Evolutionary conservation across 305 asterid species (phyloP).

Genomic region (Fraxinus xanthoxyloides): DNA sequence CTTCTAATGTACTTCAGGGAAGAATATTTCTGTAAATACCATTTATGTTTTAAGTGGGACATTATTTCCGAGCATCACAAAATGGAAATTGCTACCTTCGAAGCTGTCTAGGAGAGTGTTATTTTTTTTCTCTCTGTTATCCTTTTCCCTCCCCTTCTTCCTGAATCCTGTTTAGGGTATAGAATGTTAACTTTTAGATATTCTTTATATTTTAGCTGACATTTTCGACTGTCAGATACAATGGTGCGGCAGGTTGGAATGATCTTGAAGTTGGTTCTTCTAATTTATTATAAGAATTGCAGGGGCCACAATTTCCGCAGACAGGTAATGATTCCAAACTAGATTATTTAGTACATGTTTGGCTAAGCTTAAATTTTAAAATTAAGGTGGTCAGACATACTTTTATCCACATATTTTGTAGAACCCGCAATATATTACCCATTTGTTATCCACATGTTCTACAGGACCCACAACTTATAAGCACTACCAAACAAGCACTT

Average conservation of each 20-base stretch:
- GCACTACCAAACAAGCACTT: neutral
- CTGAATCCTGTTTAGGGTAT: neutral
- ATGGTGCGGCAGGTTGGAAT: slow-evolving; percentile 82
- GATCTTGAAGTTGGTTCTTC: slow-evolving; percentile 78
- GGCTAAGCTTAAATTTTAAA: neutral
- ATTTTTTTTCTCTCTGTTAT: neutral
- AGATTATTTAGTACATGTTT: neutral
- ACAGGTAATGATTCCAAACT: slow-evolving; percentile 53
- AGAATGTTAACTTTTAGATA: neutral
- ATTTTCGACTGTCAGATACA: slow-evolving; percentile 53
- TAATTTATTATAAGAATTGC: slow-evolving; percentile 81
- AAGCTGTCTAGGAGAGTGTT: neutral
- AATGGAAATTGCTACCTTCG: neutral
- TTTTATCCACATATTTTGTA: neutral
- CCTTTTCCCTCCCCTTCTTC: neutral
- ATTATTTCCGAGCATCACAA: neutral
- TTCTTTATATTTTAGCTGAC: neutral
- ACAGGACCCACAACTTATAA: neutral
- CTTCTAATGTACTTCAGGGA: neutral
- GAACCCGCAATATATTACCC: neutral
- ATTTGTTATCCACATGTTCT: neutral
- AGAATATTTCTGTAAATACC: neutral
- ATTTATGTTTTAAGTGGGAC: neutral
- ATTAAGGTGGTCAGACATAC: neutral
- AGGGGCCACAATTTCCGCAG: slow-evolving; percentile 87